Conservation (phyloP, 805 yeast species). For the Zygosaccharomyces lentus region DNA sequence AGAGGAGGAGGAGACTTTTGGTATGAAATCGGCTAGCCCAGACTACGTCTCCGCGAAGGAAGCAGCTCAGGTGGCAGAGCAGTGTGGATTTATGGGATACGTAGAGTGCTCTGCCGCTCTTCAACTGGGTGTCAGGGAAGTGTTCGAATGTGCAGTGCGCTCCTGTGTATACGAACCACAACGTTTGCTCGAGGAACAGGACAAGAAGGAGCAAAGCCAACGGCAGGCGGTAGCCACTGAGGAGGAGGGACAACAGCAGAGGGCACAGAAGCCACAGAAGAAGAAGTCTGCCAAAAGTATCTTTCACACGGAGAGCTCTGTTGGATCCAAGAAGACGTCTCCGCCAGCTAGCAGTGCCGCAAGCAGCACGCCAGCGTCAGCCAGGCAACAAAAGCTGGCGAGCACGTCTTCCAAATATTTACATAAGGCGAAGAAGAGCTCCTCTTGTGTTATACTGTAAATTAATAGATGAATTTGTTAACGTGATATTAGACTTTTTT, state of each 20-base stretch:
- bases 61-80: constrained; percentile 63
- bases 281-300: not conserved
- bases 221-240: not conserved
- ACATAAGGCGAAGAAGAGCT: constrained; percentile 20
- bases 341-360: constrained; percentile 2
- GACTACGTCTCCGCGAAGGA: constrained; percentile 60
- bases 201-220: constrained; percentile 2
- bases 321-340: not conserved
- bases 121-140: constrained; percentile 78
- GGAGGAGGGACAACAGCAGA: constrained; percentile 1
- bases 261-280: constrained; percentile 4
- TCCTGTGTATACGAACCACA: constrained; percentile 45
- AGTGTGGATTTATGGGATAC: constrained; percentile 67
- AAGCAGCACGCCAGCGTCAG: constrained; percentile 4
- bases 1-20: constrained; percentile 53
- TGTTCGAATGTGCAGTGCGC: constrained; percentile 77
- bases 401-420: constrained; percentile 9
- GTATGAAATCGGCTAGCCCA: not conserved
- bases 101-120: constrained; percentile 89
- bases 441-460: constrained; percentile 26
- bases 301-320: not conserved
- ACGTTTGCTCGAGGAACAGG: constrained; percentile 40
- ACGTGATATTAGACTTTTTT: constrained; percentile 3
- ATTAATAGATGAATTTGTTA: not conserved
- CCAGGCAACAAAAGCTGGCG: constrained; percentile 2